Conservation (phyloP, 371 early-diverging fungal genomes). For the Syncephalastrum contaminatum region DNA sequence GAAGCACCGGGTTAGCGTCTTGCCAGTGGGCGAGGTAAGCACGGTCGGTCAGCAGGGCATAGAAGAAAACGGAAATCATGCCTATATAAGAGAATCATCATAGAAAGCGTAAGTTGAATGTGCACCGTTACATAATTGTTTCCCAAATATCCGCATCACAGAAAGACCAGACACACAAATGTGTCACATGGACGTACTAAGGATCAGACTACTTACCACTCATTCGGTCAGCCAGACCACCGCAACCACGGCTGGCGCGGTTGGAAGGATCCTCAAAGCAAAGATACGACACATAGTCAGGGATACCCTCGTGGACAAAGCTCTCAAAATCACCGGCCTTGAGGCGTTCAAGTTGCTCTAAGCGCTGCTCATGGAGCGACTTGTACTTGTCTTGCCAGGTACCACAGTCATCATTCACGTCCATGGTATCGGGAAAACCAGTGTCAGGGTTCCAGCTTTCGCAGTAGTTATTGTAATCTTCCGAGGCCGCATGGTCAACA, state of each 20-base stretch:
- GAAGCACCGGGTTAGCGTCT: constrained; percentile 33
- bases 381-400: constrained; percentile 43
- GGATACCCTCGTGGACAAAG: constrained; percentile 20
- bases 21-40: constrained; percentile 42
- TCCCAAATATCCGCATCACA: too few species aligned
- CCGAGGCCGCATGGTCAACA: constrained; percentile 23
- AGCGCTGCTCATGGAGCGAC: constrained; percentile 30
- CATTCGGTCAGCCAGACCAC: constrained; percentile 52
- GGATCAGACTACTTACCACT: constrained; percentile 27
- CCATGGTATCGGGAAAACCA: constrained; percentile 23
- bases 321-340: constrained; percentile 29
- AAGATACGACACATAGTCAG: constrained; percentile 41
- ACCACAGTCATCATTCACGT: constrained; percentile 43
- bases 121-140: too few species aligned
- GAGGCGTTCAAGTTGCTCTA: constrained; percentile 29
- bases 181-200: constrained; percentile 5
- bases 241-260: constrained; percentile 46
- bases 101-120: too few species aligned
- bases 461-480: constrained; percentile 41
- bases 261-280: constrained; percentile 38
- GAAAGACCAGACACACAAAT: too few species aligned
- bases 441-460: constrained; percentile 23
- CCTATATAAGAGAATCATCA: constrained; percentile 21
- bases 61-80: constrained; percentile 52
- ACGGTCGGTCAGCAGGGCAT: constrained; percentile 42